These are phyloP conservation scores for Termitomyces sp. DNA, from an alignment of 768 basidiomycete species.

Conservation along the genomic window DNA sequence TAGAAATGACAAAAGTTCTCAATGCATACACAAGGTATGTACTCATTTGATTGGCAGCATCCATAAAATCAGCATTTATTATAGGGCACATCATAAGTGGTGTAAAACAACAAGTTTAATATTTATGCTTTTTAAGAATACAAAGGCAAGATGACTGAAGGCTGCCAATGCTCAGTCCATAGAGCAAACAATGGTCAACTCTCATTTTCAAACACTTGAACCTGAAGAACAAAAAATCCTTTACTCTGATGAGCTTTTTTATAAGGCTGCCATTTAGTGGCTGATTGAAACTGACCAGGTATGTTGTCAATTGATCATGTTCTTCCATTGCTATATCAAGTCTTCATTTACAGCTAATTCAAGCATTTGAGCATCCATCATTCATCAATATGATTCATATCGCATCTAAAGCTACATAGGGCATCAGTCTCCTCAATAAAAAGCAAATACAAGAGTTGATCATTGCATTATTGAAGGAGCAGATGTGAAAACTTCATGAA, in stretches of 20 bases:
- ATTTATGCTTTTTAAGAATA: slow-evolving; percentile 8
- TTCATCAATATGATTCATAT: background rate
- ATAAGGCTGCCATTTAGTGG: slow-evolving; percentile 27
- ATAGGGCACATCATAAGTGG: background rate
- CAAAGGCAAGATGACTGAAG: slow-evolving; percentile 6
- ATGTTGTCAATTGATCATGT: background rate
- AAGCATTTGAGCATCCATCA: background rate
- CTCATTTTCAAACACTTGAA: background rate
- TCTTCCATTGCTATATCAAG: too few species aligned
- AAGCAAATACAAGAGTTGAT: background rate
- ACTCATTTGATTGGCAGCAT: too few species aligned
- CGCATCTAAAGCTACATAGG: too few species aligned
- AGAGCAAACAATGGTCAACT: slow-evolving; percentile 2
- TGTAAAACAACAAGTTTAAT: slow-evolving; percentile 13
- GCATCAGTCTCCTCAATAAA: background rate
- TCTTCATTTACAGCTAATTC: background rate
- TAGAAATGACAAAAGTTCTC: background rate
- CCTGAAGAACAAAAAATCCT: slow-evolving; percentile 7
- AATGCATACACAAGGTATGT: slow-evolving; percentile 1
- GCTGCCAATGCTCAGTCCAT: background rate
- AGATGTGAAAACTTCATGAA: too few species aligned
- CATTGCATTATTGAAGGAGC: too few species aligned
- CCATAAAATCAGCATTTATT: background rate
- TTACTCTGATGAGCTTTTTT: slow-evolving; percentile 19
- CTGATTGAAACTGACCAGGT: slow-evolving; percentile 33